phyloP scores from a whole-genome alignment of 2,329 filamentous ascomycete species.

The Alternaria infectoria region DNA sequence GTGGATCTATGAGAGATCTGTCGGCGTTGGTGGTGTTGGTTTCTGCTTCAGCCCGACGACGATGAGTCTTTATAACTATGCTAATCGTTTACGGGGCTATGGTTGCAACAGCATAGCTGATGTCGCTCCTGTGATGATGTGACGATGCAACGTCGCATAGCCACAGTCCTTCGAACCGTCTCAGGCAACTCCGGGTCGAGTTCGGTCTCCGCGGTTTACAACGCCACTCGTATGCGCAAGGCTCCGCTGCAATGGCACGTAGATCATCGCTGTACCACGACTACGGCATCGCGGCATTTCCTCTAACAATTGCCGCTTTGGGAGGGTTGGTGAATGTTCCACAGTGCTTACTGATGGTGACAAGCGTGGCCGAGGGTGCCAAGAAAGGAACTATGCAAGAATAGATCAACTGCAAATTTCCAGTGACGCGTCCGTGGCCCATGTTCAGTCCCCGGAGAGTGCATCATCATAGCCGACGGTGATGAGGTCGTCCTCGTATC shows the following conservation, averaged over 20 bases:
- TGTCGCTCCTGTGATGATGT: not conserved
- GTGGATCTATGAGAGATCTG: not conserved
- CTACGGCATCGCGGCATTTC: not conserved
- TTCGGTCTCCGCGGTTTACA: not conserved
- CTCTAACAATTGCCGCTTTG: constrained; percentile 4
- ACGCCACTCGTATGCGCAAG: not conserved
- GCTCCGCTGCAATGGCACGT: not conserved
- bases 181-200: not conserved
- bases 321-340: constrained; percentile 6
- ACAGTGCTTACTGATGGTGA: constrained; percentile 5
- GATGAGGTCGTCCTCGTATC: not conserved
- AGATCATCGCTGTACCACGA: not conserved
- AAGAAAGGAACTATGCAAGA: not conserved
- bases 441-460: not conserved
- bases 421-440: not conserved
- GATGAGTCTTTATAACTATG: not conserved
- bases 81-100: not conserved
- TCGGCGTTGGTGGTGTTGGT: not conserved
- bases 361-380: not conserved
- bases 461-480: not conserved
- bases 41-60: fast-evolving
- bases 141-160: constrained; percentile 1
- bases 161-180: not conserved
- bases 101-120: not conserved
- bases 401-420: not conserved